Percentiles rank a stretch among this genome's conserved stretches.
Conservation (phyloP, 192 early-diverging fungal species). For the Podila verticillata region DNA sequence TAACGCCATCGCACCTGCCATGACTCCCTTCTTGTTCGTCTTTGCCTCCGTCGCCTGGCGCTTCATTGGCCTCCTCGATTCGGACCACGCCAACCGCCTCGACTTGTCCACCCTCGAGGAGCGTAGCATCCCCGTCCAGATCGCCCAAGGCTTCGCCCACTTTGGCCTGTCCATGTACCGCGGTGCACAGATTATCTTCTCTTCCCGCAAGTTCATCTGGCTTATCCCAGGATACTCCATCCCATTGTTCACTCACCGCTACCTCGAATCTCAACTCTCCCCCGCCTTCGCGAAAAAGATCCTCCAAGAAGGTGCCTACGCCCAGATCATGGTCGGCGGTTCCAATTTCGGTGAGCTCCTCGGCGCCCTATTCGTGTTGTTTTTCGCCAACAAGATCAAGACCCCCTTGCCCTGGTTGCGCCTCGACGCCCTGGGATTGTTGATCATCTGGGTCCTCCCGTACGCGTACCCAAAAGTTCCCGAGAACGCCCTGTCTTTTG, state of each 20-base stretch:
- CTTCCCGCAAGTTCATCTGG: slow-evolving; percentile 63
- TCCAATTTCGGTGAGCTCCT: slow-evolving; percentile 70
- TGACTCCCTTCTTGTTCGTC: slow-evolving; percentile 61
- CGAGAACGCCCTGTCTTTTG: slow-evolving; percentile 27
- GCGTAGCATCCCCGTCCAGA: slow-evolving; percentile 8
- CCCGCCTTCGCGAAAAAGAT: slow-evolving; percentile 61
- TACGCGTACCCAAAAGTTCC: slow-evolving; percentile 18
- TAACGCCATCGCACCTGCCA: slow-evolving; percentile 54
- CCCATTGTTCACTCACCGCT: slow-evolving; percentile 55
- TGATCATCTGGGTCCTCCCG: slow-evolving; percentile 51
- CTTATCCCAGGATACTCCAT: slow-evolving; percentile 1
- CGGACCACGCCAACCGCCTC: slow-evolving; percentile 21
- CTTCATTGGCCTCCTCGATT: slow-evolving; percentile 44
- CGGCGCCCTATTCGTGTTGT: slow-evolving; percentile 60
- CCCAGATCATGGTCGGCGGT: slow-evolving; percentile 60
- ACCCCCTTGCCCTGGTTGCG: slow-evolving; percentile 66
- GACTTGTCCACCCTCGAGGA: slow-evolving; percentile 6
- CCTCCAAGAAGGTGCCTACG: slow-evolving; percentile 53
- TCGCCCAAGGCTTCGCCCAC: slow-evolving; percentile 51
- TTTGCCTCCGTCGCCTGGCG: slow-evolving; percentile 57
- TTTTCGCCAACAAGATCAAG: slow-evolving; percentile 57
- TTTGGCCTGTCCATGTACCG: slow-evolving; percentile 57
- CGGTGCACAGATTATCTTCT: slow-evolving; percentile 60
- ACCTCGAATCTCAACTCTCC: slow-evolving; percentile 61
- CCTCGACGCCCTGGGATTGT: slow-evolving; percentile 56